phyloP scores from a whole-genome alignment of 805 yeast species.

The Hanseniaspora vineae region DNA sequence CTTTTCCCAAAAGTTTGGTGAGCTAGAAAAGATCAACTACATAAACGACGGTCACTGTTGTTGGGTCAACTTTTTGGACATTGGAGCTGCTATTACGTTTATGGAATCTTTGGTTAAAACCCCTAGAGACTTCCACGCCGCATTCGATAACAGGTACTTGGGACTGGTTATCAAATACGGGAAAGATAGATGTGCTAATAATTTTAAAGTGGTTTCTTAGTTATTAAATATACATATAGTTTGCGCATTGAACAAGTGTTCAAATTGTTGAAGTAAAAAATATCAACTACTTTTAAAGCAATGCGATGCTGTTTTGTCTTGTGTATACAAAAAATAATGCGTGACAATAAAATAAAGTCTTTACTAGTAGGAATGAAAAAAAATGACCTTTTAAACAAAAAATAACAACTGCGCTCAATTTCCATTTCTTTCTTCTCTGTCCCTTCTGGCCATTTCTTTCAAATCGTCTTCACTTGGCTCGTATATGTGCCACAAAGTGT shows the following conservation, averaged over 20 bases:
- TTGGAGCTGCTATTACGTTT: conserved; percentile 47
- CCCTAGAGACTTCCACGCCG: conserved; percentile 24
- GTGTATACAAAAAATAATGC: conserved; percentile 4
- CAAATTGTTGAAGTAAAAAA: no score
- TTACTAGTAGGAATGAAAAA: neutral
- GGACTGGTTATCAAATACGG: conserved; percentile 54
- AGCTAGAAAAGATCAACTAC: conserved; percentile 62
- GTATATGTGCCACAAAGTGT: conserved; percentile 81
- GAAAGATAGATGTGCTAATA: conserved; percentile 68
- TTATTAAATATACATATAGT: no score
- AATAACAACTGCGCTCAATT: neutral
- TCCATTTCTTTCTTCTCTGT: conserved; percentile 46
- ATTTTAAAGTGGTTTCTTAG: conserved; percentile 14
- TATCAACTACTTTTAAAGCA: conserved; percentile 1
- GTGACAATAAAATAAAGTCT: neutral
- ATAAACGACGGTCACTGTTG: conserved; percentile 61
- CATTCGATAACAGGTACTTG: conserved; percentile 34
- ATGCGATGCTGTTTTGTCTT: neutral
- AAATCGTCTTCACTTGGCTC: conserved; percentile 83
- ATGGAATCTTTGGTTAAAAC: conserved; percentile 43
- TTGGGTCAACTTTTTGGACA: conserved; percentile 57
- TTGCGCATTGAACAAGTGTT: no score
- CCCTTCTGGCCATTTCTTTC: conserved; percentile 52
- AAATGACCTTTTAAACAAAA: no score
- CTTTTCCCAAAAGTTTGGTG: conserved; percentile 47